Evolutionary conservation across 2,329 filamentous ascomycete genomes (phyloP).

Genomic region (Akanthomyces uredinophilus): DNA sequence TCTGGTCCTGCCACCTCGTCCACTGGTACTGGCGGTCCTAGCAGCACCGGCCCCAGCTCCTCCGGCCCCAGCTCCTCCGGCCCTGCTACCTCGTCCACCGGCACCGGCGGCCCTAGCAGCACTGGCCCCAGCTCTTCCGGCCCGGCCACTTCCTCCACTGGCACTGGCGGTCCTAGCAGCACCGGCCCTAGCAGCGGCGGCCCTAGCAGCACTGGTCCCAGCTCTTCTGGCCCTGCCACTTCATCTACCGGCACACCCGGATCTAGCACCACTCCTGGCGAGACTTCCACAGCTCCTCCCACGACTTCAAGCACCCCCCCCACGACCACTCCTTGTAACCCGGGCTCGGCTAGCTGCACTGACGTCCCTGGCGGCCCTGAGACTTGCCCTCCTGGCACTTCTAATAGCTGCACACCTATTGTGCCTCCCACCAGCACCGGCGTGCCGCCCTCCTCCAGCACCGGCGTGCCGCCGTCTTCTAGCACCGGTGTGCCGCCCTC

Average conservation of each 20-base stretch:
- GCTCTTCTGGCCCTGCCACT: background rate
- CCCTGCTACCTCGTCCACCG: too few relatives aligned
- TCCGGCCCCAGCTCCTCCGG: background rate
- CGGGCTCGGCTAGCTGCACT: constrained; percentile 5
- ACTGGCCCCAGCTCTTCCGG: background rate
- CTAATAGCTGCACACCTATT: background rate
- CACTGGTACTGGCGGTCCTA: background rate
- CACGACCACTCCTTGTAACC: background rate
- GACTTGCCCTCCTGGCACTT: background rate
- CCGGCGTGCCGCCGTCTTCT: background rate
- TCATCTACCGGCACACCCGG: too few relatives aligned
- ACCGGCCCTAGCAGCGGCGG: background rate
- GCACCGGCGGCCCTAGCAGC: background rate
- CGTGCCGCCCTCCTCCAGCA: background rate
- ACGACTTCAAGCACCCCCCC: background rate
- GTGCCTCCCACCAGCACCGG: background rate
- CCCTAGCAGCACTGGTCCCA: background rate
- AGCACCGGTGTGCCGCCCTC: too few relatives aligned
- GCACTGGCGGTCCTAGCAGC: background rate
- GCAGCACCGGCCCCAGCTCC: background rate
- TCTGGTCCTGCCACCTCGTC: background rate
- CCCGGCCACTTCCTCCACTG: background rate
- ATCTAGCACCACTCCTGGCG: background rate
- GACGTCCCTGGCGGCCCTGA: background rate
- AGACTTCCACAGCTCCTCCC: background rate